Evolutionary conservation across 495 filamentous ascomycete species (phyloP), one percentile per base, ranked within the genome.

Genomic region (Talaromyces wortmannii): DNA sequence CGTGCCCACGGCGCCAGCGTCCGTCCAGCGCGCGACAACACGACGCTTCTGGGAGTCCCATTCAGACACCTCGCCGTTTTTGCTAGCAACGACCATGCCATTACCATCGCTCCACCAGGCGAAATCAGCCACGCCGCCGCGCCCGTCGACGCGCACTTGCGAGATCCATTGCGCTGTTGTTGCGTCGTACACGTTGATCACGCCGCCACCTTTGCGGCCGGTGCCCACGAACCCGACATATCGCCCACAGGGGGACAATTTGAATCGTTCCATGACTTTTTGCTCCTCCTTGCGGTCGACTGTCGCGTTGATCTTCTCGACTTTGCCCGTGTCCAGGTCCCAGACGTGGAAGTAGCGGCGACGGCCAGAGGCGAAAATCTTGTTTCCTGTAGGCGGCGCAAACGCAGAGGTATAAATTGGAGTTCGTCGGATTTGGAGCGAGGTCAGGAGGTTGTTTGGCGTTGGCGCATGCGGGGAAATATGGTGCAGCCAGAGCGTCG

Each of bases 341-440:
- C 94, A 98, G 61, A 83, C 84, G 72, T 97, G 94, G 73, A 96
- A 96, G 69, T 94, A 97, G 57, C 87, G 84, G 17, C 95, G 81
- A 5, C 91, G 83, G 48, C 90, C 90, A 23, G 91, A 85, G 51
- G 96, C 85, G 66, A 96, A 87, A 58, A 97, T 85, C 36, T 66
- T 67, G 55, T 73, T 73, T 15, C 73, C 73, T 8, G 59, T 59
- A 6, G 74, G 71, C 5, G 67, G 42, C 42, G 86, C 78, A 70
- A 97, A 96, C 15, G 83, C 78, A 1, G 92, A 87, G 5, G 87
- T 90, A 53, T 85, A 80, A 49, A 97, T 78, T 11, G 91, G 87
- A 0, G 91, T 95, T 58, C 78, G 76, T 62, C 84, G 81, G 59
- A 97, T 83, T 68, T 97, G 90, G 31, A 96, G 79, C 30, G 91